These are phyloP conservation scores for Taiozyma sp. DNA, from an alignment of 1,139 yeast species.

Conservation along the genomic window DNA sequence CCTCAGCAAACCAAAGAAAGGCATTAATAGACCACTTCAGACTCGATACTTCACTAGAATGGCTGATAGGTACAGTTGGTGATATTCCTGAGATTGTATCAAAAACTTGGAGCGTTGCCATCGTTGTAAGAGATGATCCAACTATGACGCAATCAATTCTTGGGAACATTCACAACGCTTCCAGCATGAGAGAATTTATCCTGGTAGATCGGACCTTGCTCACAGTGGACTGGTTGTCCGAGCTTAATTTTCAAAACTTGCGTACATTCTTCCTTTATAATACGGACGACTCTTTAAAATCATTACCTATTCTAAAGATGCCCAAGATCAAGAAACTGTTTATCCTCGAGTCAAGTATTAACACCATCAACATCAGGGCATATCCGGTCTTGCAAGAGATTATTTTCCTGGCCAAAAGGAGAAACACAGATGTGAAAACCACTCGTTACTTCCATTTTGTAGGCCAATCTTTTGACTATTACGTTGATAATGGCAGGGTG, in stretches of 20 bases:
- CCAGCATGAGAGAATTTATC: background rate
- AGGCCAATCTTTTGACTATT: background rate
- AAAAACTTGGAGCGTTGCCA: background rate
- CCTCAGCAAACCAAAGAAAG: background rate
- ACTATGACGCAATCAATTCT: background rate
- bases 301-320: background rate
- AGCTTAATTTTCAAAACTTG: background rate
- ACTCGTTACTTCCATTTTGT: background rate
- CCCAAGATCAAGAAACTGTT: background rate
- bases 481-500: too few species aligned
- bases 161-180: background rate
- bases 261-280: background rate
- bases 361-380: background rate
- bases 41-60: background rate
- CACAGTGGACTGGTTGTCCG: background rate
- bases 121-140: background rate
- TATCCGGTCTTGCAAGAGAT: background rate
- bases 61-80: background rate
- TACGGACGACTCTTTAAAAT: background rate
- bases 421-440: background rate
- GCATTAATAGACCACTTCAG: background rate
- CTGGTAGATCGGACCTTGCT: background rate
- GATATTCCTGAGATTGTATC: background rate
- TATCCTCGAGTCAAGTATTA: background rate
- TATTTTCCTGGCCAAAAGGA: background rate